Evolutionary conservation across 257 asterid genomes (phyloP), one percentile per base, ranked within the genome.

Genomic region (Fraxinus cuspidata): DNA sequence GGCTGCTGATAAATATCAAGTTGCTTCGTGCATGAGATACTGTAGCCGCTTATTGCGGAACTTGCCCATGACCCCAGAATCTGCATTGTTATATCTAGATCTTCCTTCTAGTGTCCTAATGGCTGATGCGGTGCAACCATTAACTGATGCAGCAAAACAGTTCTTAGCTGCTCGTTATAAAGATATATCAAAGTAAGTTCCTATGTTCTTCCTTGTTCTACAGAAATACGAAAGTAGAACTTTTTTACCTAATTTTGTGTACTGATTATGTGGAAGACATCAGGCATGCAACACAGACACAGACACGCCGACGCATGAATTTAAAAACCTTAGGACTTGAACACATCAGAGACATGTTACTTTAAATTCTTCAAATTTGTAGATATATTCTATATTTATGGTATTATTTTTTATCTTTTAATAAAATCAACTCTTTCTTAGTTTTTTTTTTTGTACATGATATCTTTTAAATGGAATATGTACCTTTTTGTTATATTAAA

Each of bases 1-100:
- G 98, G 99, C 97, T 77, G 99, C 99, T n/a, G 99, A 96, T 78
- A 96, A 96, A 85, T 96, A 90, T 74, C 97, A 92, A 83, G 99
- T 96, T 40, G 97, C 97, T 72, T 96, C 99, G 70, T 96, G 99
- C 87, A 93, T 96, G 98, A 89, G 97, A 80, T 81, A 93, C 78
- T 96, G 99, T 78, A 91, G 99, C 68, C 97, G 92, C 74, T 83
- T 85, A 38, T 75, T 96, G 83, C 90, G 96, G 77, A 88, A 87
- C 86, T 79, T 93, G 86, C 92, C 98, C 69, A 91, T 94, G 98
- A 89, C 91, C 76, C 90, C 96, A 2, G 98, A 94, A 70, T 90
- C 97, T 18, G 97, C 98, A 7, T 85, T 94, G 80, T 84, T 92
- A 25, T 94, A 94, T 87, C 88, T 94, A 65, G 97, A 94, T 84